phyloP scores from a whole-genome alignment of 2,329 filamentous ascomycete species.

The Trichoderma hamatum region DNA sequence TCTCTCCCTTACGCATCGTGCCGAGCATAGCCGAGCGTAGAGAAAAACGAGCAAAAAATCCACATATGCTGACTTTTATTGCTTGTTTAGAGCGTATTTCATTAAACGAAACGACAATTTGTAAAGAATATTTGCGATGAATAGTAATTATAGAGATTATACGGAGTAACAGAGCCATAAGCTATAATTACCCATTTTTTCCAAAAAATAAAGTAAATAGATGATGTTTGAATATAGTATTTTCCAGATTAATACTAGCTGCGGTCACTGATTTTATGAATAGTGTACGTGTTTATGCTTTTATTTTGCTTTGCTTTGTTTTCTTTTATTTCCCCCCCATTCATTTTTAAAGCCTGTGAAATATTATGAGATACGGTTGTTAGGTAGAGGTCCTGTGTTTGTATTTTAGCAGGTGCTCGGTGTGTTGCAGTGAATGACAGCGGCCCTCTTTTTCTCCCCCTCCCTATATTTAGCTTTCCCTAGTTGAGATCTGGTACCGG shows the following conservation, averaged over 20 bases:
- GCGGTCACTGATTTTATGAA: neutral
- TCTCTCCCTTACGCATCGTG: neutral
- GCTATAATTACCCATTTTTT: slow-evolving; percentile 20
- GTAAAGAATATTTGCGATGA: slow-evolving; percentile 32
- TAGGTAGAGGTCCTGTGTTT: neutral
- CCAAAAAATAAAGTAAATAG: slow-evolving; percentile 15
- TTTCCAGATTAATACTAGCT: neutral
- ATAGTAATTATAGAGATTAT: slow-evolving; percentile 25
- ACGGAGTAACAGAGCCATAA: slow-evolving; percentile 10
- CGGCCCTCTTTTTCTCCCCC: neutral
- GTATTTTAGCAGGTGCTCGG: neutral
- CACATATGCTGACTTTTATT: neutral
- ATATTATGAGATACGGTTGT: neutral
- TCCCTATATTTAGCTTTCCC: neutral
- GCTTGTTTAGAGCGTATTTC: slow-evolving; percentile 57
- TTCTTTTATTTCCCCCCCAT: too few species aligned
- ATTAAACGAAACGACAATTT: slow-evolving; percentile 55
- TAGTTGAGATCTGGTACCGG: slow-evolving; percentile 14
- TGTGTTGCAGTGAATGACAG: neutral
- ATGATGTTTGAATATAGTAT: slow-evolving; percentile 1
- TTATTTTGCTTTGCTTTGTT: too few species aligned
- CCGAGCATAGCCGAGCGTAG: neutral
- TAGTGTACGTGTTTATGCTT: too few species aligned
- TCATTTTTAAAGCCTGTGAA: too few species aligned
- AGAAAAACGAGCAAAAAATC: neutral